Conservation (phyloP, 768 basidiomycete genomes). For the Roridomyces roridus region DNA sequence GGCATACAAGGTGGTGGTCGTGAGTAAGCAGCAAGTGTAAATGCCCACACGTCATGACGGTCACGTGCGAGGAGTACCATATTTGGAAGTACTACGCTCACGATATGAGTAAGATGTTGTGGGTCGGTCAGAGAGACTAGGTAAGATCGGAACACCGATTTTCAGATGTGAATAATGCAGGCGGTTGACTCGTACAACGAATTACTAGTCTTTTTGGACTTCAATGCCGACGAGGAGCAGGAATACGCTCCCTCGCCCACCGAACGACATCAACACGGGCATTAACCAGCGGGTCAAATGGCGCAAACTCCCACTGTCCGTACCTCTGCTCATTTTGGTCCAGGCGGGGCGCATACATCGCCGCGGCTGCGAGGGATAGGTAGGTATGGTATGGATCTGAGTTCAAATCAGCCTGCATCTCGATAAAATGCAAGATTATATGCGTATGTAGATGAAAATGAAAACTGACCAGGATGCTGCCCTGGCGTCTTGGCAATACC, state of each 20-base stretch:
- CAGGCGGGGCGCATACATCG: slow-evolving; percentile 61
- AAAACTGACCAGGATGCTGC: slow-evolving; percentile 71
- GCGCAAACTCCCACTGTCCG: slow-evolving; percentile 58
- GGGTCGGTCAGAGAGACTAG: too few species aligned
- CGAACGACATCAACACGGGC: slow-evolving; percentile 64
- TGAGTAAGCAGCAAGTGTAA: neutral
- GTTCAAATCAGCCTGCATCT: too few species aligned
- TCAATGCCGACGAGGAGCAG: neutral
- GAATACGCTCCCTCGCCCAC: slow-evolving; percentile 60
- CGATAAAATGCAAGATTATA: too few species aligned
- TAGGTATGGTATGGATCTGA: slow-evolving; percentile 97
- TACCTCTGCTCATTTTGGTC: slow-evolving; percentile 30
- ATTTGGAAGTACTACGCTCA: slow-evolving; percentile 4
- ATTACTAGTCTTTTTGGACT: neutral
- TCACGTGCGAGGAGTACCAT: neutral
- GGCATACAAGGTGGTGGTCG: neutral
- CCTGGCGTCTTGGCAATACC: slow-evolving; percentile 87
- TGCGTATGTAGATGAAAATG: neutral
- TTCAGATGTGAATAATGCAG: too few species aligned
- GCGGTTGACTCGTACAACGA: neutral
- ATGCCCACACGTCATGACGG: too few species aligned
- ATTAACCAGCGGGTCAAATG: slow-evolving; percentile 76
- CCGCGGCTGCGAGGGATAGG: slow-evolving; percentile 82
- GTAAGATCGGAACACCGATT: neutral
- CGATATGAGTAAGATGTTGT: slow-evolving; percentile 2